Evolutionary conservation across 257 asterid species (phyloP), one percentile per base, ranked within the genome.

Genomic region (Solanum gracilifrons): DNA sequence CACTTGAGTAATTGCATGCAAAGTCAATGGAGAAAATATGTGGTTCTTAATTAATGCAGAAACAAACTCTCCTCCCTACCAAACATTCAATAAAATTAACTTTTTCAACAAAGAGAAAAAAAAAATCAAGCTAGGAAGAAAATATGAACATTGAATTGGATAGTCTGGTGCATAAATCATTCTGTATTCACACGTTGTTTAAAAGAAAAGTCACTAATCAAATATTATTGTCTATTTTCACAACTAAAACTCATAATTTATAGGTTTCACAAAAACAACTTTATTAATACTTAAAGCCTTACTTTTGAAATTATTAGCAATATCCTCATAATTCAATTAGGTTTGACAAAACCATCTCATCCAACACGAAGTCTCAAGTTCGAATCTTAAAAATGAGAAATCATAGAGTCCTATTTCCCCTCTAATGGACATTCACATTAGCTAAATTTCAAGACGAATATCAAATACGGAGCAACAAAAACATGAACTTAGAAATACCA

Each of bases 361-460:
- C 35, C n/a, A 64, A 29, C 23, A 1, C n/a, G 2, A 74, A 36
- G 3, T 74, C 2, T 36, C 20, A 36, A 11, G 2, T 35, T 35
- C 9, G 3, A 74, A 20, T 35, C 9, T 35, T 74, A 1, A 35
- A 74, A 74, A 33, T 35, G 1, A 35, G 3, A 16, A 71, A 73
- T 20, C 1, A 73, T 29, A 7, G 15, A 0, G 1, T 8, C 3
- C 2, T 31, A 20, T 0, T 20, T 21, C 8, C 6, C 5, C 1
- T 73, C 12, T 4, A 20, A 9, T 33, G 15, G 32, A 1, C 48
- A 74, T 35, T 2, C 13, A 20, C 20, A 33, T 16, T 36, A 37
- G 0, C 25, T 5, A 20, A 37, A 13, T n/a, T 2, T 13, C 29
- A 36, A 74, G 12, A 0, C 51, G 3, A 74, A 21, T 74, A 74